Percentiles rank a stretch among this genome's conserved stretches.
Evolutionary conservation across 305 asterid species (phyloP).

Genomic region (Plantago lanceolata): DNA sequence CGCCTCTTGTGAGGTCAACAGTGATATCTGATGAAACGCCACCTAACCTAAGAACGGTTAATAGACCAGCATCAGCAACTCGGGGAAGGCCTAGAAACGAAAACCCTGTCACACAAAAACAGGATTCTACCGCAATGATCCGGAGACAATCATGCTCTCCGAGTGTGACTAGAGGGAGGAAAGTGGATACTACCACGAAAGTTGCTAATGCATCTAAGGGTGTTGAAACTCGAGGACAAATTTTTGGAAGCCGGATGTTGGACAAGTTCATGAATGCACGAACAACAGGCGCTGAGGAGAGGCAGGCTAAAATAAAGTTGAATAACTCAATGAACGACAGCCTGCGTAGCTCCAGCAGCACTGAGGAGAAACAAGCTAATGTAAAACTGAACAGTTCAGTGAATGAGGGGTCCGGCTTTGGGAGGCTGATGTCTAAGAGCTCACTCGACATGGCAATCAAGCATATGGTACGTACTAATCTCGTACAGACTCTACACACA

Average conservation of each 20-base stretch:
- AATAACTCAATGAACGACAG: slow-evolving; percentile 26
- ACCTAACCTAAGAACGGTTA: slow-evolving; percentile 41
- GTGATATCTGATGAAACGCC: slow-evolving; percentile 38
- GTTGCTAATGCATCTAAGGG: slow-evolving; percentile 5
- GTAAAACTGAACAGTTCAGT: slow-evolving; percentile 38
- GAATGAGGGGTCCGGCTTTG: slow-evolving; percentile 52
- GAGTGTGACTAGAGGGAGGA: slow-evolving; percentile 44
- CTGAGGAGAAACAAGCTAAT: slow-evolving; percentile 27
- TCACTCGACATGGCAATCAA: slow-evolving; percentile 48
- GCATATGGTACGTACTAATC: slow-evolving; percentile 32
- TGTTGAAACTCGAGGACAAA: slow-evolving; percentile 37
- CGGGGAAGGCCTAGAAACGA: slow-evolving; percentile 33
- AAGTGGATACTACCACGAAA: slow-evolving; percentile 30
- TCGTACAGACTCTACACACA: neutral
- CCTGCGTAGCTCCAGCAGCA: slow-evolving; percentile 13
- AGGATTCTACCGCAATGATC: slow-evolving; percentile 17
- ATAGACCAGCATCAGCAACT: slow-evolving; percentile 33
- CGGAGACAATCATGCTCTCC: slow-evolving; percentile 58
- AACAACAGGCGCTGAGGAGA: slow-evolving; percentile 35
- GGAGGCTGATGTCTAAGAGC: slow-evolving; percentile 47
- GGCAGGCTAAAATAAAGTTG: slow-evolving; percentile 22
- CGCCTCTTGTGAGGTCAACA: slow-evolving; percentile 36
- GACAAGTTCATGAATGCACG: slow-evolving; percentile 64
- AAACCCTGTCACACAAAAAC: slow-evolving; percentile 26
- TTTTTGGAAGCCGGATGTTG: slow-evolving; percentile 70